phyloP scores from a whole-genome alignment of 2,329 filamentous ascomycete species.

The Aspergillus pseudoviridinutans region DNA sequence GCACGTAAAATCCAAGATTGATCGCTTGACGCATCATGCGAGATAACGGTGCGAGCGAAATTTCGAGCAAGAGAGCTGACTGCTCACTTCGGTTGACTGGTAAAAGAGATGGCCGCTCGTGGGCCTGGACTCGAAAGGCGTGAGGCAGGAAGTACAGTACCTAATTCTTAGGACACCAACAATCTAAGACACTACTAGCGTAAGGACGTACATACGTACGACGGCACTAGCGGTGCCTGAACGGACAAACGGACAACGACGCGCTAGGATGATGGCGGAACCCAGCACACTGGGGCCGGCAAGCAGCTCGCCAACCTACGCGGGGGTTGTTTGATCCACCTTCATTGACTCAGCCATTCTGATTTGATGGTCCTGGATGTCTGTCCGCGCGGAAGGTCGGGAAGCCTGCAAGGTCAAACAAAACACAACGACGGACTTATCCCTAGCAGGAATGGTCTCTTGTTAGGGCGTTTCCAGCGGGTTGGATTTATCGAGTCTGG shows the following conservation, averaged over 20 bases:
- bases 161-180: too few relatives aligned
- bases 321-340: slow-evolving; percentile 8
- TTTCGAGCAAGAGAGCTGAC: neutral
- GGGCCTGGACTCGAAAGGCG: neutral
- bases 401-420: neutral
- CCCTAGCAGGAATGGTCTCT: neutral
- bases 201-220: neutral
- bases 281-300: slow-evolving; percentile 13
- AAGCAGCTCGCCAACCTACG: neutral
- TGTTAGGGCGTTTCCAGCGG: neutral
- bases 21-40: neutral
- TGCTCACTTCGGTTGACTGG: neutral
- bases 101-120: neutral
- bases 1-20: neutral
- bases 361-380: neutral
- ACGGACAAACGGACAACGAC: slow-evolving; percentile 1
- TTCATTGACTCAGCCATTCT: slow-evolving; percentile 1
- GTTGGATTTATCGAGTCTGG: neutral
- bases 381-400: neutral
- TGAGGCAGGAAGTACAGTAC: neutral
- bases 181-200: too few relatives aligned
- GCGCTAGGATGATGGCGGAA: neutral
- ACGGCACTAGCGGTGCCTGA: neutral
- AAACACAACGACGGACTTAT: neutral
- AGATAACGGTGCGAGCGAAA: neutral